phyloP scores from a whole-genome alignment of 371 early-diverging fungal species.

The Choanephora cucurbitarum region DNA sequence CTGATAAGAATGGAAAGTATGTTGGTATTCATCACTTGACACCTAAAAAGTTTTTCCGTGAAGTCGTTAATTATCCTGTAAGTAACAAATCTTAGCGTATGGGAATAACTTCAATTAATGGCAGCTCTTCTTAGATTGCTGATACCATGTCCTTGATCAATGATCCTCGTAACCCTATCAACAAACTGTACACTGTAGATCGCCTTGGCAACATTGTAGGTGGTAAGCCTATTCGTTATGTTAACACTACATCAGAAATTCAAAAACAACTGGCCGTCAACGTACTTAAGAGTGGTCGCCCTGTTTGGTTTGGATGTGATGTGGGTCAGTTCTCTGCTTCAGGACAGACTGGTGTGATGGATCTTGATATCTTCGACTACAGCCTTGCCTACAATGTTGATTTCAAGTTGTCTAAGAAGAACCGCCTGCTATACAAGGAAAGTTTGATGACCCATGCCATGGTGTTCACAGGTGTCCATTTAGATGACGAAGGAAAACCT shows the following conservation, averaged over 20 bases:
- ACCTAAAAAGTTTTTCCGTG: slow-evolving; percentile 65
- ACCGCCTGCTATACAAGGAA: slow-evolving; percentile 75
- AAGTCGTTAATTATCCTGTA: slow-evolving; percentile 66
- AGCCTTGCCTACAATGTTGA: slow-evolving; percentile 67
- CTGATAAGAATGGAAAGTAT: slow-evolving; percentile 73
- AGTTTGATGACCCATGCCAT: slow-evolving; percentile 85
- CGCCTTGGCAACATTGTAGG: slow-evolving; percentile 78
- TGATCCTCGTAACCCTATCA: slow-evolving; percentile 73
- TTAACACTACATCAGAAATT: slow-evolving; percentile 60
- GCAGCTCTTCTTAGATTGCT: slow-evolving; percentile 54
- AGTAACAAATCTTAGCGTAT: too few species aligned
- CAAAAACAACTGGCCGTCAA: slow-evolving; percentile 66
- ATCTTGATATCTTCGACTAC: slow-evolving; percentile 68
- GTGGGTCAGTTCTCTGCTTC: slow-evolving; percentile 59
- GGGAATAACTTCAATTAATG: too few species aligned
- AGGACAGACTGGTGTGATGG: slow-evolving; percentile 62
- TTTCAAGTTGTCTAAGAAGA: slow-evolving; percentile 67
- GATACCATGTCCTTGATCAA: slow-evolving; percentile 75
- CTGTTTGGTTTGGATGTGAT: slow-evolving; percentile 88
- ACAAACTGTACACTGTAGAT: slow-evolving; percentile 71
- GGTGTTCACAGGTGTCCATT: slow-evolving; percentile 82
- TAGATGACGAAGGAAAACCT: slow-evolving; percentile 60
- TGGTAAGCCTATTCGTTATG: slow-evolving; percentile 65
- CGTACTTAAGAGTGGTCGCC: slow-evolving; percentile 61
- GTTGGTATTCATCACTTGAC: slow-evolving; percentile 57